Evolutionary conservation across 1,284 basidiomycete genomes (phyloP).

Genomic region (Naganishia cerealis): DNA sequence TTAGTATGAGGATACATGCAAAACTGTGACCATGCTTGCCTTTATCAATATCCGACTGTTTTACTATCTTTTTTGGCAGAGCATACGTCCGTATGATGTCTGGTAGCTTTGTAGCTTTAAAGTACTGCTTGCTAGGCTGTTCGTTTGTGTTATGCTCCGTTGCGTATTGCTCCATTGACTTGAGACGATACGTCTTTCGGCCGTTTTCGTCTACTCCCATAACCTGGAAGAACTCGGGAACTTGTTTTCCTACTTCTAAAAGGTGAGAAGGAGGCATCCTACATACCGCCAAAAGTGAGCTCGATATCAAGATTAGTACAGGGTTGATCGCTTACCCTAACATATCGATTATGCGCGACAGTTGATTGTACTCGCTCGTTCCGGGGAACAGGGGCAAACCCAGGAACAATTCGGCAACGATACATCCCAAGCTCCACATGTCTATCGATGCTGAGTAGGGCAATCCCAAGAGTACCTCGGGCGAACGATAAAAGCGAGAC

Average conservation of each 20-base stretch:
- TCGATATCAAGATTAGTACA: neutral
- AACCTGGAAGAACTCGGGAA: slow-evolving; percentile 86
- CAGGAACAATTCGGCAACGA: slow-evolving; percentile 95
- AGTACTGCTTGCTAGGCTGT: slow-evolving; percentile 97
- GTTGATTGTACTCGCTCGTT: slow-evolving; percentile 98
- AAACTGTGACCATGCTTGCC: slow-evolving; percentile 59
- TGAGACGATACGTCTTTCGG: slow-evolving; percentile 84
- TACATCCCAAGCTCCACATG: slow-evolving; percentile 99
- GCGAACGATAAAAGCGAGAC: slow-evolving; percentile 96
- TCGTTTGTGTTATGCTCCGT: slow-evolving; percentile 92
- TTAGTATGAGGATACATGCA: slow-evolving; percentile 4
- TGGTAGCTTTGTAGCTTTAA: slow-evolving; percentile 87
- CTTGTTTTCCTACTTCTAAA: slow-evolving; percentile 95
- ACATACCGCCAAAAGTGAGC: neutral
- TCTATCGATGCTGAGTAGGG: slow-evolving; percentile 92
- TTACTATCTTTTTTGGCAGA: slow-evolving; percentile 74
- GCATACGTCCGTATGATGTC: slow-evolving; percentile 96
- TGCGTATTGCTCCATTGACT: slow-evolving; percentile 91
- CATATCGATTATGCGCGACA: slow-evolving; percentile 96
- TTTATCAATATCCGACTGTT: slow-evolving; percentile 85
- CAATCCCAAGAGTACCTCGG: slow-evolving; percentile 92
- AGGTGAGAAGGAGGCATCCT: slow-evolving; percentile 87
- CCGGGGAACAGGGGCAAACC: slow-evolving; percentile 95
- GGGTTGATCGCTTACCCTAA: slow-evolving; percentile 70
- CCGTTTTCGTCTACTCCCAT: slow-evolving; percentile 73